A percentile compares a stretch with the other conserved stretches of the same genome.
These are phyloP conservation scores for Sherardia arvensis DNA, from an alignment of 257 asterid species.

Conservation along the genomic window DNA sequence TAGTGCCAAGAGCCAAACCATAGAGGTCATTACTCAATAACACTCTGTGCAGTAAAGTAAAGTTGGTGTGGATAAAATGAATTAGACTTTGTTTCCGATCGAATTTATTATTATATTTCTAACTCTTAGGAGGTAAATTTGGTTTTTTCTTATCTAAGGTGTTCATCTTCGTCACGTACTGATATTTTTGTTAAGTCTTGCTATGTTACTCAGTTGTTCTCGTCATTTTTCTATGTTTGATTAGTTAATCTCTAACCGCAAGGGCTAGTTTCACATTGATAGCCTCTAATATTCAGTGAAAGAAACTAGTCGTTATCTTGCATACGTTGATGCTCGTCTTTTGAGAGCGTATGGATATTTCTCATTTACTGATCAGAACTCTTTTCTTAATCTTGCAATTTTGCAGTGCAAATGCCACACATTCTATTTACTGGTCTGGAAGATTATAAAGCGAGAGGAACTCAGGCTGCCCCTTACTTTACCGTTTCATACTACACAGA, in stretches of 20 bases:
- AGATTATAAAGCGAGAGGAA: slow-evolving; percentile 92
- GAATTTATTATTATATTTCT: neutral
- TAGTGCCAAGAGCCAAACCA: neutral
- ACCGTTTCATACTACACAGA: slow-evolving; percentile 69
- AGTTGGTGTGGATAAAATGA: too few relatives aligned
- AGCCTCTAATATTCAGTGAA: neutral
- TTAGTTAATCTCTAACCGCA: neutral
- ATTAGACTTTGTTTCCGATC: neutral
- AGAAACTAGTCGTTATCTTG: neutral
- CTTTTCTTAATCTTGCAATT: neutral
- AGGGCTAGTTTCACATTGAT: too few relatives aligned
- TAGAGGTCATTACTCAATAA: neutral
- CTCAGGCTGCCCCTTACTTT: slow-evolving; percentile 89
- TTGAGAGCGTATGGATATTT: neutral
- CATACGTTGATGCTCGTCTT: neutral
- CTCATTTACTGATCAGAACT: slow-evolving; percentile 5
- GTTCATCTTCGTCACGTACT: neutral
- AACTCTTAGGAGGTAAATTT: neutral
- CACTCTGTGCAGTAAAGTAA: too few relatives aligned
- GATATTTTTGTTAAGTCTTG: neutral
- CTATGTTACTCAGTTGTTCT: neutral
- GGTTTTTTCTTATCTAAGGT: neutral
- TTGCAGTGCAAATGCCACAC: slow-evolving; percentile 86
- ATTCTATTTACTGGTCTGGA: slow-evolving; percentile 93
- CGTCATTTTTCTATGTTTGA: neutral